These are phyloP conservation scores for Cyclotella cryptica DNA, from an alignment of 108 stramenopile genomes.

Conservation along the genomic window DNA sequence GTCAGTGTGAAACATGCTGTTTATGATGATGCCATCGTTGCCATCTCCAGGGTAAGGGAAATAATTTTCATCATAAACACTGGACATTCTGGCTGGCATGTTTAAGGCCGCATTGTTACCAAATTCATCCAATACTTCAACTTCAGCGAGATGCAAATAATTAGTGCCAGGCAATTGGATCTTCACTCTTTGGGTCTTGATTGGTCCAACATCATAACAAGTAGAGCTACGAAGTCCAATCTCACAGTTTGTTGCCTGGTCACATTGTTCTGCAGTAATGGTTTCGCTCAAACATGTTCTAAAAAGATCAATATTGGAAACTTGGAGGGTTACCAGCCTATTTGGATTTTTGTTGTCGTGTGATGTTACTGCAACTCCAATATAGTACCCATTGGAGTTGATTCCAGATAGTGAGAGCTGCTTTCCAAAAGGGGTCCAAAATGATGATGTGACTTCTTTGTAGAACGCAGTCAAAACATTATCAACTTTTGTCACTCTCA, in stretches of 20 bases:
- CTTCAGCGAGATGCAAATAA: conserved; percentile 27
- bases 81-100: conserved; percentile 10
- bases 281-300: conserved; percentile 18
- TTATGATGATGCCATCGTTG: background rate
- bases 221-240: conserved; percentile 8
- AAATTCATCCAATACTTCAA: conserved; percentile 21
- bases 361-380: conserved; percentile 30
- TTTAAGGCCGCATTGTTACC: conserved; percentile 8
- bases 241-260: conserved; percentile 39
- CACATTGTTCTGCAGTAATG: conserved; percentile 30
- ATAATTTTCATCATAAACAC: conserved; percentile 13
- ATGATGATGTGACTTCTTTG: conserved; percentile 21
- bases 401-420: conserved; percentile 24
- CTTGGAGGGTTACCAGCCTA: background rate
- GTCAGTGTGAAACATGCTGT: conserved; percentile 16
- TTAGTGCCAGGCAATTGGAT: background rate
- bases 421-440: conserved; percentile 41
- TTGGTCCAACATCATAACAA: conserved; percentile 29
- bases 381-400: conserved; percentile 30
- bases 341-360: conserved; percentile 8
- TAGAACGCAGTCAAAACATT: conserved; percentile 40
- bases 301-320: conserved; percentile 24
- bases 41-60: background rate
- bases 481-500: conserved; percentile 40
- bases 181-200: conserved; percentile 15